Conservation (phyloP, 1,284 basidiomycete genomes). For the Chalciporus sp. region DNA sequence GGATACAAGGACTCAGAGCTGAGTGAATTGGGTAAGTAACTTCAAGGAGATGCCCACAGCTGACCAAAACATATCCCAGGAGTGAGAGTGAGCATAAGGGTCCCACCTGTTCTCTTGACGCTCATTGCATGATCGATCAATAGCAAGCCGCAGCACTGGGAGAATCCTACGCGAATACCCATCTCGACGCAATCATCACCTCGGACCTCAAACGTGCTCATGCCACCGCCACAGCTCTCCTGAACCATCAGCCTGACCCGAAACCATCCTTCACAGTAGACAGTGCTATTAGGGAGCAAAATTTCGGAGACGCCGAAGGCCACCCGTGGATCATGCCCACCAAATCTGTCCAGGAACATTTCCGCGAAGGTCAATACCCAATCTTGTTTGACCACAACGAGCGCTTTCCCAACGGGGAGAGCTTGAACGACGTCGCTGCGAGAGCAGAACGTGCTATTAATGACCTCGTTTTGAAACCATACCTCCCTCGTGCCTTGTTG, state of each 20-base stretch:
- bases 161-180: constrained; percentile 56
- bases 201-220: constrained; percentile 81
- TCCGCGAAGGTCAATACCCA: constrained; percentile 55
- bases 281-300: constrained; percentile 60
- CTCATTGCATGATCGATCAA: constrained; percentile 3
- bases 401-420: constrained; percentile 75
- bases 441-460: constrained; percentile 64
- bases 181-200: constrained; percentile 71
- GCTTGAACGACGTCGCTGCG: constrained; percentile 63
- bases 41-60: background rate
- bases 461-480: constrained; percentile 59
- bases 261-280: constrained; percentile 59
- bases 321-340: constrained; percentile 46
- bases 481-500: constrained; percentile 46
- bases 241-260: constrained; percentile 49
- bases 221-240: constrained; percentile 68
- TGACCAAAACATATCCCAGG: constrained; percentile 43
- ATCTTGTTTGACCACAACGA: constrained; percentile 48
- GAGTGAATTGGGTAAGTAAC: constrained; percentile 73
- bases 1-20: constrained; percentile 85
- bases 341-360: constrained; percentile 51
- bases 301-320: constrained; percentile 79
- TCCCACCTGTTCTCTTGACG: background rate
- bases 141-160: constrained; percentile 87
- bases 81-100: constrained; percentile 54